phyloP scores from a whole-genome alignment of 768 basidiomycete species.

The Psilocybe cubensis region DNA sequence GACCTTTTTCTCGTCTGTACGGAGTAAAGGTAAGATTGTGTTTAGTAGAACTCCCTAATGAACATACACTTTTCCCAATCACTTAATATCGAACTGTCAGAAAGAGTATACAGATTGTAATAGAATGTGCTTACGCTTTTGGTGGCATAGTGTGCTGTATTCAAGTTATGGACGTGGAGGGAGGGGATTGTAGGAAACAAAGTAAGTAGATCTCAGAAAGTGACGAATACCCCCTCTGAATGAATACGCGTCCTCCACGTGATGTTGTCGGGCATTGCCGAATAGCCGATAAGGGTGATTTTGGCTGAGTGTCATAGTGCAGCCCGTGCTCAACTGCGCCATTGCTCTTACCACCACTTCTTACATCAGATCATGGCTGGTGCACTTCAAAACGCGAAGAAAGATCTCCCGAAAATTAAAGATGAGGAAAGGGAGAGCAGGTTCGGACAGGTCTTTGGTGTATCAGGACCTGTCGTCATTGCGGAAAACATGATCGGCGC shows the following conservation, averaged over 20 bases:
- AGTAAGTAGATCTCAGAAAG: conserved; percentile 3
- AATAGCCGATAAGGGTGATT: conserved; percentile 16
- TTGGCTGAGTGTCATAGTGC: not conserved
- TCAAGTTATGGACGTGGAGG: conserved; percentile 27
- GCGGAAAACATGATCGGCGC: conserved; percentile 95
- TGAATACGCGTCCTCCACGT: conserved; percentile 31
- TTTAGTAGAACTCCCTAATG: not conserved
- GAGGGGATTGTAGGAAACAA: conserved; percentile 20
- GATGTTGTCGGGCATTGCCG: conserved; percentile 26
- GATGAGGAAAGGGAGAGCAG: conserved; percentile 90
- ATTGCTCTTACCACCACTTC: not conserved
- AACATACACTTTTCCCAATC: conserved; percentile 98
- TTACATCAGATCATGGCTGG: conserved; percentile 71
- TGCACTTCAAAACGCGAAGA: conserved; percentile 89
- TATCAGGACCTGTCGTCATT: conserved; percentile 98
- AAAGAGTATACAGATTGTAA: conserved; percentile 5
- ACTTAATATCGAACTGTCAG: conserved; percentile 45
- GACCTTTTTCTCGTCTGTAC: conserved; percentile 78
- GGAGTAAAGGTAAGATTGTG: conserved; percentile 2
- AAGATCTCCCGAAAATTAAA: conserved; percentile 82
- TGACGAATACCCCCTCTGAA: conserved; percentile 14
- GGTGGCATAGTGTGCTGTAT: conserved; percentile 72
- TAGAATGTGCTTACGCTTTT: conserved; percentile 76
- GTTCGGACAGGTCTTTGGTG: conserved; percentile 90
- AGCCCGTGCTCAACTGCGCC: not conserved